These are phyloP conservation scores for Ophiostoma himal-ulmi DNA, from an alignment of 2,329 filamentous ascomycete species.

Conservation along the genomic window DNA sequence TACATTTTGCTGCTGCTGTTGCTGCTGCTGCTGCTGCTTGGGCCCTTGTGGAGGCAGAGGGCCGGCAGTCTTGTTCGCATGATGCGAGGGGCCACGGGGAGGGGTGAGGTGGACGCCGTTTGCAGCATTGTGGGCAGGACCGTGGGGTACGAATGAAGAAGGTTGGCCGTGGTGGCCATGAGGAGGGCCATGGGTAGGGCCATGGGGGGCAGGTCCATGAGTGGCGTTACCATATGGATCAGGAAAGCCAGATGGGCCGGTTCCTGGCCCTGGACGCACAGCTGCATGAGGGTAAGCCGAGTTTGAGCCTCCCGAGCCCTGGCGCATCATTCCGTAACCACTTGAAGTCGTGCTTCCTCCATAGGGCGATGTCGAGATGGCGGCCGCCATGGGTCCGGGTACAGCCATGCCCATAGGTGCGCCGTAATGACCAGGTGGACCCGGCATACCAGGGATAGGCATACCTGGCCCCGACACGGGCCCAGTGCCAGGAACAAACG, in stretches of 20 bases:
- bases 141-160: not conserved
- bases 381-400: constrained; percentile 13
- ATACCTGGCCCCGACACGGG: constrained; percentile 34
- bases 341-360: constrained; percentile 33
- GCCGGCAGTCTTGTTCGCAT: constrained; percentile 18
- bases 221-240: constrained; percentile 13
- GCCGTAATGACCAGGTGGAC: not conserved
- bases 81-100: constrained; percentile 19
- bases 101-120: constrained; percentile 21
- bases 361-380: constrained; percentile 37
- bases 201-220: not conserved
- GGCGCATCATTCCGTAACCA: constrained; percentile 51
- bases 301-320: constrained; percentile 51
- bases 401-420: not conserved
- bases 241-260: not conserved
- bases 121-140: constrained; percentile 14
- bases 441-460: constrained; percentile 4
- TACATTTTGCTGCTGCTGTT: constrained; percentile 7
- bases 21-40: constrained; percentile 20
- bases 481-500: constrained; percentile 68
- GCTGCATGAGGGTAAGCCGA: constrained; percentile 44
- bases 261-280: constrained; percentile 19
- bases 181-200: not conserved
- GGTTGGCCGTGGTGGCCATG: constrained; percentile 5
- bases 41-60: constrained; percentile 31